A percentile compares a stretch with the other conserved stretches of the same genome.
These are phyloP conservation scores for Teunomyces pallodes DNA, from an alignment of 805 yeast genomes.

Conservation along the genomic window DNA sequence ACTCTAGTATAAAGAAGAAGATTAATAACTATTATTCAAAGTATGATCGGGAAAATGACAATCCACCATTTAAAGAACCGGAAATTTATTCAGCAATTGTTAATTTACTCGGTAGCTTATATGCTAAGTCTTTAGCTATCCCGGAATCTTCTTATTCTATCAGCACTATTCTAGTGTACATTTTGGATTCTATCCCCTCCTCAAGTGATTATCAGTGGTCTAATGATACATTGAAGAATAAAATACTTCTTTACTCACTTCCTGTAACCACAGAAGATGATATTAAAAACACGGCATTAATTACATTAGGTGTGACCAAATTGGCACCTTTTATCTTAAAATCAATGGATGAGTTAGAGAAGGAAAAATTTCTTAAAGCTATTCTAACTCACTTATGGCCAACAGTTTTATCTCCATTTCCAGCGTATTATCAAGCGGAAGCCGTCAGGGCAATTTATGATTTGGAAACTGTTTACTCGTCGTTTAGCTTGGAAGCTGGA, in stretches of 20 bases:
- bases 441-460: constrained; percentile 63
- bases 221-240: constrained; percentile 11
- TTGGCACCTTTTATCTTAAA: constrained; percentile 36
- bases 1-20: not conserved
- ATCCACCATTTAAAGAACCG: not conserved
- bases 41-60: not conserved
- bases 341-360: constrained; percentile 28
- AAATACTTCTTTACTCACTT: constrained; percentile 5
- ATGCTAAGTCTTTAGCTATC: constrained; percentile 15
- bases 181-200: constrained; percentile 16
- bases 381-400: constrained; percentile 53
- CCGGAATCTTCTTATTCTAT: constrained; percentile 12
- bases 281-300: constrained; percentile 15
- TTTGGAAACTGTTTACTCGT: constrained; percentile 52
- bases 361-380: constrained; percentile 38
- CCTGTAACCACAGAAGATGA: not conserved
- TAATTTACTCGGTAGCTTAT: constrained; percentile 15
- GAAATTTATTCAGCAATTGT: constrained; percentile 17
- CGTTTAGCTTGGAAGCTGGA: constrained; percentile 69
- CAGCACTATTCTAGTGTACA: not conserved
- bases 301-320: constrained; percentile 44
- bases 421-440: constrained; percentile 61
- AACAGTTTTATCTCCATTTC: constrained; percentile 47
- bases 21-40: not conserved
- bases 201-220: constrained; percentile 5